Base-by-base conservation (phyloP, 768 basidiomycete genomes). In the Tulasnella sp. region DNA sequence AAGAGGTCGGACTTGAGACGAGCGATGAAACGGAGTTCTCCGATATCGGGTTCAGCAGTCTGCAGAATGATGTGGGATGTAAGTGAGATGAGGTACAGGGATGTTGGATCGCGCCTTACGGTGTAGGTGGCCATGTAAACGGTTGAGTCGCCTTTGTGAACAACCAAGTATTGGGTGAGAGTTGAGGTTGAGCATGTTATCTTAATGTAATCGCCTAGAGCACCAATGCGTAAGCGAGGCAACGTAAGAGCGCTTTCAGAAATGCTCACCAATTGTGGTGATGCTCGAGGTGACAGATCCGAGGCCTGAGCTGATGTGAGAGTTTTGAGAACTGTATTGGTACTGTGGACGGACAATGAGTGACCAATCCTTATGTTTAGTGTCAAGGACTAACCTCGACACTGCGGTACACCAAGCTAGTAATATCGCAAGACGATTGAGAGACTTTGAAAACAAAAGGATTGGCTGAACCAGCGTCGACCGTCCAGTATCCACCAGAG, bases 111-210 rank as follows among this genome's bases (percentile, higher is more conserved):
- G 26, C 12, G 32, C 29, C 64, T 8, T 29, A 66, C 64, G 12
- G 40, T 62, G 42, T 71, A 83, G 6, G 84, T 84, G 8, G 82
- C 84, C 72, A 84, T 82, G 75, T 83, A 84, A 14, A 84, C 71
- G 1, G 83, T 84, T 74, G 83, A 83, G 69, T 78, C 77, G 19
- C 83, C 84, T 34, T 80, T 82, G 16, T 79, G 80, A 22, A 82
- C 81, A 39, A 84, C 83, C 73, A 83, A 83, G 73, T 84, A 84
- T 66, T 85, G 84, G 75, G 83, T 83, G 69, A 84, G 82, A 36
- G 82, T 83, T 71, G 80, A 81, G 7, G 83, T 83, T 69, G 74
- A 79, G 76, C 83, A 83, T 14, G 83, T 83, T 36, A 84, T 77
- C 22, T 80, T 77, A 3, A 79, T 82, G 67, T 82, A 83, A 74